Conservation (phyloP, 371 early-diverging fungal species). For the Mortierella sp. region DNA sequence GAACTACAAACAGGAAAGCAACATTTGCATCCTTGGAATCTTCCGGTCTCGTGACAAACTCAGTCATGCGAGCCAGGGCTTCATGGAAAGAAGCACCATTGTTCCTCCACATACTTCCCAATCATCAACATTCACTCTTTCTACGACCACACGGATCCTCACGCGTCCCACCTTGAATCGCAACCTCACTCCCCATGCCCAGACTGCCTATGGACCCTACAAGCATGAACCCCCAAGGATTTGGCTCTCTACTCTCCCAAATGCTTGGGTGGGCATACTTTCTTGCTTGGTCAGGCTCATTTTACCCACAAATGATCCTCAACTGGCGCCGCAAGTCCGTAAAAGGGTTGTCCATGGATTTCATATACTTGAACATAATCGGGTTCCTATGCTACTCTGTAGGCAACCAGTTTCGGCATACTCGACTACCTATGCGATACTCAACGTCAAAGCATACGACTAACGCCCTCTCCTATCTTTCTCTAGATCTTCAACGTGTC, state of each 20-base stretch:
- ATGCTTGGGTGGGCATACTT: constrained; percentile 74
- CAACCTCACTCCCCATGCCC: no score
- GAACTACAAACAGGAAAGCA: not conserved
- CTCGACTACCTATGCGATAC: no score
- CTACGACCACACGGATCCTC: no score
- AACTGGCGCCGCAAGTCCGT: constrained; percentile 79
- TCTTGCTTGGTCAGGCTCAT: constrained; percentile 78
- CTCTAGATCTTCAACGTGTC: constrained; percentile 76
- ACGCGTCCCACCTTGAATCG: no score
- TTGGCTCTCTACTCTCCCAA: constrained; percentile 36
- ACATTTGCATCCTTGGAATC: not conserved
- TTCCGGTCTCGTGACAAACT: no score
- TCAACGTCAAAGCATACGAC: no score
- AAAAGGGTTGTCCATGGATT: constrained; percentile 91
- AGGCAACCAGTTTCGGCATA: constrained; percentile 5
- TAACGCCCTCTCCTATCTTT: not conserved
- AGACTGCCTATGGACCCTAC: constrained; percentile 11
- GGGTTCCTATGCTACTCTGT: constrained; percentile 91
- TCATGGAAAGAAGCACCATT: no score
- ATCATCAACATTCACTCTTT: no score
- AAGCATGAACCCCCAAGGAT: not conserved
- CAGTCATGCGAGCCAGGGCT: no score
- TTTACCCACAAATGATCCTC: constrained; percentile 78
- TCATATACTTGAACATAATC: constrained; percentile 82
- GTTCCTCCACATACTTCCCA: no score